Evolutionary conservation across 2,329 filamentous ascomycete genomes (phyloP).

Genomic region (Epichloe gansuensis): DNA sequence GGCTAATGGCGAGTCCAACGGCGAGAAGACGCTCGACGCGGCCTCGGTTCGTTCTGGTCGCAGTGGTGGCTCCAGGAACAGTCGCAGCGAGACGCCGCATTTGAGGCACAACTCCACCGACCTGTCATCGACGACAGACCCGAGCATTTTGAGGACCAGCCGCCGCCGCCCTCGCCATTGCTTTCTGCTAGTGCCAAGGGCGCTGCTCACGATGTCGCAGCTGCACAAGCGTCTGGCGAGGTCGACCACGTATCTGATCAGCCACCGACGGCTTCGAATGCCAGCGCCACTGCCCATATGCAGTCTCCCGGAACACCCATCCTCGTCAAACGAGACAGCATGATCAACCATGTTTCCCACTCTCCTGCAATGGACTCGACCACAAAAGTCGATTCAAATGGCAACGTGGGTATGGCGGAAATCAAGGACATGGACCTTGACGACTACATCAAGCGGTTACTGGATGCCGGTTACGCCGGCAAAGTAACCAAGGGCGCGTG

Average conservation of each 20-base stretch:
- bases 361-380: constrained; percentile 30
- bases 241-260: constrained; percentile 91
- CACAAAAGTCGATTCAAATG: constrained; percentile 29
- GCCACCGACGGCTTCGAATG: constrained; percentile 54
- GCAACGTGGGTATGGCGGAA: constrained; percentile 69
- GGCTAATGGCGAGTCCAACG: constrained; percentile 41
- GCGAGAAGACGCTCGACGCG: constrained; percentile 55
- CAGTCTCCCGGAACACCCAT: constrained; percentile 81
- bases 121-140: constrained; percentile 26
- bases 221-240: constrained; percentile 76
- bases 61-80: constrained; percentile 38
- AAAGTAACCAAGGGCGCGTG: constrained; percentile 98
- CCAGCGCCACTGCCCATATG: constrained; percentile 42
- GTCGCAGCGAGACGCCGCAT: constrained; percentile 32
- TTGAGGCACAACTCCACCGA: constrained; percentile 30
- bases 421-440: constrained; percentile 90
- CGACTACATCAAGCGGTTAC: constrained; percentile 87
- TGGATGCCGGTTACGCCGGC: constrained; percentile 89
- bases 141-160: constrained; percentile 38
- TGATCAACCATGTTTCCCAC: constrained; percentile 51
- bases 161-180: constrained; percentile 65
- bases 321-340: constrained; percentile 66
- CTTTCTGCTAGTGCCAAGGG: constrained; percentile 61
- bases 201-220: constrained; percentile 65
- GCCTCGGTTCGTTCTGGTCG: constrained; percentile 62